Base-by-base conservation (phyloP, 176 grass and related monocot genomes). In the Phragmites australis region DNA sequence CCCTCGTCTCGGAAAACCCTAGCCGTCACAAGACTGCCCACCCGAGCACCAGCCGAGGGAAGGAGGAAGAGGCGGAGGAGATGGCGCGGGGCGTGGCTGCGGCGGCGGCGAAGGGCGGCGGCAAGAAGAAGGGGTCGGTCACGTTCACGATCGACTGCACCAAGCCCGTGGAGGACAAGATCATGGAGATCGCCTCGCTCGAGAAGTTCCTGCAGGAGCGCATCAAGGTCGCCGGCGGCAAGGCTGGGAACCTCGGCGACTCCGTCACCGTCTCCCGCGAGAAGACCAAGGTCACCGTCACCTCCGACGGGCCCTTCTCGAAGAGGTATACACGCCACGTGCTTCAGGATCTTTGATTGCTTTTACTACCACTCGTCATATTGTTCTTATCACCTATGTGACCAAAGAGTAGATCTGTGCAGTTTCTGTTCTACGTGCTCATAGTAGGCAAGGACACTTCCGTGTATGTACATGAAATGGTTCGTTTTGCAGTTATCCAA, bases 151-250 rank as follows among this genome's bases (percentile, higher is more conserved):
- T 97, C 77, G 93, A 97, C 86, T 97, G 93, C 83, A 74, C 90
- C 23, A 97, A 97, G 85, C 93, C 93, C 25, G 93, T 97, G 42
- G 93, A 97, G 83, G 93, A 97, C 73, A 97, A 97, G 85, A 97
- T 97, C 80, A 93, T 97, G 93, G 93, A 93, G 60, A 93, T 97
- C 85, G 88, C 93, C 8, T 97, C 93, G 63, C 88, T 97, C 9
- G 93, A 97, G 93, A 97, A 97, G 88, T 97, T 97, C 79, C 80
- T 97, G 31, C 93, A 93, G 76, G 93, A 97, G 90, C 87, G 93
- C 57, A 97, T 97, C 86, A 97, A 97, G 85, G 93, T 97, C 42
- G 93, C 83, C 62, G 90, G 93, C 54, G 93, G 93, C 66, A 97
- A 97, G 88, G 93, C 93, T 3, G 93, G 93, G n/a, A 92, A 74